Evolutionary conservation across 108 stramenopile genomes (phyloP), one percentile per base, ranked within the genome.

Genomic region (Conticribra weissflogii): DNA sequence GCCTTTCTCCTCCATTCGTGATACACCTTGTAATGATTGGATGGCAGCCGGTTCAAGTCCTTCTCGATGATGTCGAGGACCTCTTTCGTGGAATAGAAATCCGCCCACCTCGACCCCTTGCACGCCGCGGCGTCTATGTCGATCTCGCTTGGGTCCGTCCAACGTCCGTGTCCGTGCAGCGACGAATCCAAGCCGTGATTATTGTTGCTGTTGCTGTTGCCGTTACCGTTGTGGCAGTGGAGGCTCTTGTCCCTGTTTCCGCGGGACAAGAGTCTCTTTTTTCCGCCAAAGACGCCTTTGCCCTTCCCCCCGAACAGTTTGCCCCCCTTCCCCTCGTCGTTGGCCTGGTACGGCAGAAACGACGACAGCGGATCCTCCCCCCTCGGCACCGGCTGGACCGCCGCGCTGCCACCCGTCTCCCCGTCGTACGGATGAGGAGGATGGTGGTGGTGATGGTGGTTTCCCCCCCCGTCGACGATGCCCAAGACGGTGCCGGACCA

Each of bases 31-130:
- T 63, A 63, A 67, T 76, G 74, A 80, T 74, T 61, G 0, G 59
- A 68, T 0, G 88, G 88, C 24, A 94, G 73, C 41, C 93, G 85
- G 65, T 80, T 78, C 69, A 94, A 73, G 73, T 94, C 93, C 75
- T 94, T 94, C 49, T 91, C 85, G 60, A 94, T 91, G 30, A 94
- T 83, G 53, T 79, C 68, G 14, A 91, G 58, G 29, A 80, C 74
- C 56, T 80, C 79, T 22, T 65, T 32, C 0, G 62, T 76, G 16
- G 56, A 59, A 30, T 80, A 80, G 51, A 75, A 80, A 19, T 76
- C 79, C 15, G 73, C 60, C 71, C 70, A 80, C 15, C 68, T 57
- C 8, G 67, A 74, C 0, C 41, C 56, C 12, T 27, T 33, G 32
- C 64, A 54, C n/a, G 62, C 64, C 5, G 29, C 31, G 4, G 34